Conservation (phyloP, 768 basidiomycete genomes). For the Boletus fagicola region DNA sequence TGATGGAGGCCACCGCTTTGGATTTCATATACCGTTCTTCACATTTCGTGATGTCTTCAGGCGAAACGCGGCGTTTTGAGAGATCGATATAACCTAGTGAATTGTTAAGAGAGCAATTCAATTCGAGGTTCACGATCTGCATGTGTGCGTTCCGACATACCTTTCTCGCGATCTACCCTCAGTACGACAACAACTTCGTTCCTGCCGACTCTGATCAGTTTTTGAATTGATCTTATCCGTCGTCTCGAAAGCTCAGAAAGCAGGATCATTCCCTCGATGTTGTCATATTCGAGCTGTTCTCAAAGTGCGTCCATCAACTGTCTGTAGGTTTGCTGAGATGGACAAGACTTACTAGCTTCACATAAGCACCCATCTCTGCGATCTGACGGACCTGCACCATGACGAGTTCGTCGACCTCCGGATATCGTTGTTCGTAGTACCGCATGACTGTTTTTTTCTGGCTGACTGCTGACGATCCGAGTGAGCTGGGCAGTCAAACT, state of each 20-base stretch:
- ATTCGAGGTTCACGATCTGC: background rate
- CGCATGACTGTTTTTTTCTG: constrained; percentile 52
- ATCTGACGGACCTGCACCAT: constrained; percentile 99
- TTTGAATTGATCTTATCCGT: constrained; percentile 96
- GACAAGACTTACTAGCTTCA: constrained; percentile 76
- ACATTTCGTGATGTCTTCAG: constrained; percentile 98
- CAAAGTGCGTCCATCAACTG: background rate
- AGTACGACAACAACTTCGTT: constrained; percentile 99
- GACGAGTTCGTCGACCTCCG: constrained; percentile 96
- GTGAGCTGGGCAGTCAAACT: background rate
- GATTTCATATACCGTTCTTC: constrained; percentile 99
- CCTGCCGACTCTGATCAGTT: constrained; percentile 93
- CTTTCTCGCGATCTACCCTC: constrained; percentile 98
- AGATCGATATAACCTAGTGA: constrained; percentile 92
- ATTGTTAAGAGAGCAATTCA: background rate
- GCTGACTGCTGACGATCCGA: background rate
- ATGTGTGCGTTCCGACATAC: constrained; percentile 38
- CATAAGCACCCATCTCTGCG: constrained; percentile 99
- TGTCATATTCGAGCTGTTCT: constrained; percentile 92
- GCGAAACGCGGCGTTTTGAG: constrained; percentile 95
- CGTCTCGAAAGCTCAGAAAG: constrained; percentile 96
- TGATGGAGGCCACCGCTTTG: constrained; percentile 91
- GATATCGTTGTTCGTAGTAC: constrained; percentile 91
- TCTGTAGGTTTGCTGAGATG: background rate
- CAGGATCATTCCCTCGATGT: constrained; percentile 99